Conservation (phyloP, 805 yeast species). For the Kodamaea jinghongensis region DNA sequence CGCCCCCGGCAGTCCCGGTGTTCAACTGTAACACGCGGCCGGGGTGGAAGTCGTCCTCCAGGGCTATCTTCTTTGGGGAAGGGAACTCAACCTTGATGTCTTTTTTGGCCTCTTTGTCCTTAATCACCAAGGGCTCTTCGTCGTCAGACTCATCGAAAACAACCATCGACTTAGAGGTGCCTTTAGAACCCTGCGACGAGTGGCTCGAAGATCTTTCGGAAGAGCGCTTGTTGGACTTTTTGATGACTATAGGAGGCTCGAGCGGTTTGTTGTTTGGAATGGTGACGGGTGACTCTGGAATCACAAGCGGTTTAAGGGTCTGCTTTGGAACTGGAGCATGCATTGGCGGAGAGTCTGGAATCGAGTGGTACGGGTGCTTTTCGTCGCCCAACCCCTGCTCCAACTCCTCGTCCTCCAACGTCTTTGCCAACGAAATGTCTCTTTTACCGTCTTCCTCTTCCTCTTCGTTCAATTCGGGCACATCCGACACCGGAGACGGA, state of each 20-base stretch:
- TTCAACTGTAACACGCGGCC: conserved; percentile 7
- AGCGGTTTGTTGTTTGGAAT: conserved; percentile 10
- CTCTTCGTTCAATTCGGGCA: conserved; percentile 4
- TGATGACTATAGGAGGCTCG: conserved; percentile 8
- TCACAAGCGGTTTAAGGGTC: conserved; percentile 4
- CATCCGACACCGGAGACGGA: neutral
- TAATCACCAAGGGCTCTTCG: neutral
- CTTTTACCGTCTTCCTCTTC: too few species aligned
- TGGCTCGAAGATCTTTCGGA: neutral
- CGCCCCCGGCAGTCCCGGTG: neutral
- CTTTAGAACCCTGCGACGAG: conserved; percentile 1
- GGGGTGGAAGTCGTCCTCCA: conserved; percentile 9
- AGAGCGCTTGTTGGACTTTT: conserved; percentile 4
- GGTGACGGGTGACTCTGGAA: conserved; percentile 6
- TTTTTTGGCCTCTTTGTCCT: conserved; percentile 1
- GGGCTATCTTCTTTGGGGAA: conserved; percentile 1
- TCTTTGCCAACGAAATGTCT: too few species aligned
- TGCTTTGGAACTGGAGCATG: conserved; percentile 5
- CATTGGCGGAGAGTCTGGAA: conserved; percentile 1
- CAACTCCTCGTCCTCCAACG: too few species aligned
- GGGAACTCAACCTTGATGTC: conserved; percentile 1
- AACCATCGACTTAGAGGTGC: conserved; percentile 1
- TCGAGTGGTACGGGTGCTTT: conserved; percentile 1
- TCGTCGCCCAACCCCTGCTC: too few species aligned
- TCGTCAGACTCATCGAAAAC: conserved; percentile 6